phyloP scores from a whole-genome alignment of 192 early-diverging fungal species.

The Anaeromyces robustus region DNA sequence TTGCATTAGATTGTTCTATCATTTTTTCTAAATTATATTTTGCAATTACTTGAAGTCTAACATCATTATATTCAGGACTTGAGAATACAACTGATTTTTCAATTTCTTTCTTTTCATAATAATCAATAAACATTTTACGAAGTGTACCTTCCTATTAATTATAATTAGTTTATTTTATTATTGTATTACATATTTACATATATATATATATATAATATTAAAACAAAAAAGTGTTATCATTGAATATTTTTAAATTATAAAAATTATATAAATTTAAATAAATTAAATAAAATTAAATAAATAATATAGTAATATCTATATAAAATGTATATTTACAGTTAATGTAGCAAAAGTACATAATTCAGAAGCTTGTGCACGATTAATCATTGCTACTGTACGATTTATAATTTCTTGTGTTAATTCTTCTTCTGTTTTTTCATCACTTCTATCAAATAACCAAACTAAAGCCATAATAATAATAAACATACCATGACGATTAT shows the following conservation, averaged over 20 bases:
- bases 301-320: too few species aligned
- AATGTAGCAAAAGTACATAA: neutral
- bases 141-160: neutral
- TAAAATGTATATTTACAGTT: neutral
- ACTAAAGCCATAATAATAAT: neutral
- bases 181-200: too few species aligned
- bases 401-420: neutral
- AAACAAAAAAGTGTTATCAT: too few species aligned
- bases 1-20: neutral
- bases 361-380: neutral
- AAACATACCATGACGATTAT: neutral
- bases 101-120: neutral
- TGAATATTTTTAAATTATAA: too few species aligned
- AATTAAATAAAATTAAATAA: too few species aligned
- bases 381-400: neutral
- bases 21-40: neutral
- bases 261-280: too few species aligned
- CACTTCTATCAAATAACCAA: neutral
- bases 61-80: neutral
- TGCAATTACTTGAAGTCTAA: neutral
- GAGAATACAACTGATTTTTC: neutral
- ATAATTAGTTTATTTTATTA: too few species aligned
- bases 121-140: neutral
- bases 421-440: neutral
- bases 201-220: too few species aligned